phyloP scores from a whole-genome alignment of 345 rosid species.

The Chamaenerion angustifolium region DNA sequence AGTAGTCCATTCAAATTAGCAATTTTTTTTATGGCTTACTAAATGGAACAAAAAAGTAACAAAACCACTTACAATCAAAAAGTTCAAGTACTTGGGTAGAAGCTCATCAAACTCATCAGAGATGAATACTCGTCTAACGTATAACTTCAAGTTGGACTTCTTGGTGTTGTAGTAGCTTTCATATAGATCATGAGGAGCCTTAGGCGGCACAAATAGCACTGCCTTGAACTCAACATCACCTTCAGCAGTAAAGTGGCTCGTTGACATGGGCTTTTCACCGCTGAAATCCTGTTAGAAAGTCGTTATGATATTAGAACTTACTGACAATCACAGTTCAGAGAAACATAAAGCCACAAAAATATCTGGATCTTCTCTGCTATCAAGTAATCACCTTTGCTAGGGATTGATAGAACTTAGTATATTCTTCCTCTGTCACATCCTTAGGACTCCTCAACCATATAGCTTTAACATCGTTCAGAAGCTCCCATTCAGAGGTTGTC shows the following conservation, averaged over 20 bases:
- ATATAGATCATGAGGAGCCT: conserved; percentile 84
- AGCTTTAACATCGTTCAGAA: conserved; percentile 89
- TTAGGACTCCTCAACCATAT: conserved; percentile 94
- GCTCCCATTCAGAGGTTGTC: conserved; percentile 81
- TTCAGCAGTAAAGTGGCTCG: conserved; percentile 95
- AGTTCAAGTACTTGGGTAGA: conserved; percentile 83
- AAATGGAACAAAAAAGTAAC: neutral
- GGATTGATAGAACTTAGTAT: conserved; percentile 75
- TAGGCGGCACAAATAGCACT: conserved; percentile 85
- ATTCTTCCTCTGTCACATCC: conserved; percentile 91
- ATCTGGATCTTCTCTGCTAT: too few species aligned
- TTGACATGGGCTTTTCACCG: conserved; percentile 73
- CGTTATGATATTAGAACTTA: neutral
- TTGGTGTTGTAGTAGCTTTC: conserved; percentile 85
- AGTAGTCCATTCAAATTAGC: neutral
- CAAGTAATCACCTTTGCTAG: conserved; percentile 55
- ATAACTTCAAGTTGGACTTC: conserved; percentile 82
- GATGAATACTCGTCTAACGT: conserved; percentile 93
- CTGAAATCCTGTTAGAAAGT: conserved; percentile 49
- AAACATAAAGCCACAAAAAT: neutral
- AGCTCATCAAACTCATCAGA: conserved; percentile 97
- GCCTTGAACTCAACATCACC: conserved; percentile 98
- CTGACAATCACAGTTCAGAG: neutral
- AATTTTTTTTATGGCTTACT: neutral
- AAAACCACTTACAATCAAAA: conserved; percentile 47